Evolutionary conservation across 768 basidiomycete genomes (phyloP).

Genomic region (Lenzites betulinus): DNA sequence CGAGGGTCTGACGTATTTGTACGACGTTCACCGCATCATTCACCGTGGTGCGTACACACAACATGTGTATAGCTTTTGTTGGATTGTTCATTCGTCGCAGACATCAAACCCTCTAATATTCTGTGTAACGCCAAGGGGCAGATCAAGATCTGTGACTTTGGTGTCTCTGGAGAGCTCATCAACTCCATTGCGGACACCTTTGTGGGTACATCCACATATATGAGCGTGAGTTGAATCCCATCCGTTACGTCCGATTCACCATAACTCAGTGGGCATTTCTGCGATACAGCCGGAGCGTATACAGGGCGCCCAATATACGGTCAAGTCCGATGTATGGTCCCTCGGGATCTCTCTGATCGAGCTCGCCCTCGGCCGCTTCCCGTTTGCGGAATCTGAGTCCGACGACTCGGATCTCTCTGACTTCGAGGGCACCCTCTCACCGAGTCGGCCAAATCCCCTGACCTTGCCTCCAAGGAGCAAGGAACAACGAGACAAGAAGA

Average conservation of each 20-base stretch:
- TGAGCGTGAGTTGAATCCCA: slow-evolving; percentile 75
- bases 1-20: slow-evolving; percentile 94
- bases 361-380: slow-evolving; percentile 95
- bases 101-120: slow-evolving; percentile 99
- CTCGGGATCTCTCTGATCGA: slow-evolving; percentile 97
- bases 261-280: not conserved
- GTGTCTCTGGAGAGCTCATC: slow-evolving; percentile 97
- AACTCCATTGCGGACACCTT: slow-evolving; percentile 99
- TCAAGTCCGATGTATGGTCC: slow-evolving; percentile 99
- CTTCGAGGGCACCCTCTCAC: slow-evolving; percentile 79
- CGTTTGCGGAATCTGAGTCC: slow-evolving; percentile 82
- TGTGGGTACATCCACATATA: slow-evolving; percentile 98
- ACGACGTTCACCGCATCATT: slow-evolving; percentile 96
- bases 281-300: slow-evolving; percentile 89
- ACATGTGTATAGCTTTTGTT: not conserved
- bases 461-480: slow-evolving; percentile 34
- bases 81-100: slow-evolving; percentile 43
- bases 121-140: slow-evolving; percentile 91
- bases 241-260: not conserved
- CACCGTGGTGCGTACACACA: slow-evolving; percentile 79
- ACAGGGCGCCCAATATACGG: slow-evolving; percentile 97
- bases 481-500: slow-evolving; percentile 58
- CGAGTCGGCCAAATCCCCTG: slow-evolving; percentile 56
- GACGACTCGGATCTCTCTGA: slow-evolving; percentile 80
- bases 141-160: slow-evolving; percentile 99